A percentile compares a stretch with the other conserved stretches of the same genome.
Evolutionary conservation across 2,329 filamentous ascomycete genomes (phyloP).

Genomic region (Ciborinia camelliae): DNA sequence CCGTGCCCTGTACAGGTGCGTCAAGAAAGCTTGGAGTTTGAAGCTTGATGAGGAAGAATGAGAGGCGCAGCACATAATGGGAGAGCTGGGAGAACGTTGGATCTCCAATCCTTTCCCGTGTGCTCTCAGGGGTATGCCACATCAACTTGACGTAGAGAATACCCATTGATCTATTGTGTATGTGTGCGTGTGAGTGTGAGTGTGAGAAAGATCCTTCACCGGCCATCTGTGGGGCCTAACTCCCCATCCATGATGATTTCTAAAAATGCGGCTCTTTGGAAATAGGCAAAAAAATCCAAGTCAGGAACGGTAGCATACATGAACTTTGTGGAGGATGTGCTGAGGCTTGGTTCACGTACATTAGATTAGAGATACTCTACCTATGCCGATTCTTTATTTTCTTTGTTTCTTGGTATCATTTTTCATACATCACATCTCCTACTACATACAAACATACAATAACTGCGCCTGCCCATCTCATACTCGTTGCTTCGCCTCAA

Average conservation of each 20-base stretch:
- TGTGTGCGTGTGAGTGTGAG: too few species aligned
- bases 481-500: constrained; percentile 2
- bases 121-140: constrained; percentile 15
- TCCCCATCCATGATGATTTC: not conserved
- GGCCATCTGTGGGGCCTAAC: not conserved
- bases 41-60: not conserved
- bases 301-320: not conserved
- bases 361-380: not conserved
- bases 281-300: not conserved
- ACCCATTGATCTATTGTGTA: not conserved
- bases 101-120: not conserved
- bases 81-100: not conserved
- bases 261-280: constrained; percentile 6
- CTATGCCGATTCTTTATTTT: not conserved
- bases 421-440: not conserved
- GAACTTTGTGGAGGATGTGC: constrained; percentile 12
- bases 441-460: not conserved
- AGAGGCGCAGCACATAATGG: constrained; percentile 13
- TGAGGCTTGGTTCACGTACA: constrained; percentile 8
- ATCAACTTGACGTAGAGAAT: not conserved
- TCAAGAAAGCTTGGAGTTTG: not conserved
- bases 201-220: constrained; percentile 13
- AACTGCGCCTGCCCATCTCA: constrained; percentile 10
- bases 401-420: not conserved
- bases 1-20: not conserved